Evolutionary conservation across 2,329 filamentous ascomycete species (phyloP).

Genomic region (Aspergillus persii): DNA sequence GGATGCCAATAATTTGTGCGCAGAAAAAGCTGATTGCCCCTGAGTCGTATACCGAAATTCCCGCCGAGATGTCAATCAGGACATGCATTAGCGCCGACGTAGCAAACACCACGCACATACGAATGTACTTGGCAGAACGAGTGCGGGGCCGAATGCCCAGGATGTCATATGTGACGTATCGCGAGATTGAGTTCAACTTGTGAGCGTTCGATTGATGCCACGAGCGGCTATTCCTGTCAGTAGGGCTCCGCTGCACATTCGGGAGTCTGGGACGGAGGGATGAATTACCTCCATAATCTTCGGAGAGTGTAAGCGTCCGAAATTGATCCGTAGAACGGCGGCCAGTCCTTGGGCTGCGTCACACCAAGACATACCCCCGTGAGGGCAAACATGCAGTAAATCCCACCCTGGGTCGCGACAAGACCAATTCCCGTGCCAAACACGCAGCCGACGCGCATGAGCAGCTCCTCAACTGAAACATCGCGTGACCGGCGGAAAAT

Average conservation of each 20-base stretch:
- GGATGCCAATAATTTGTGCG: slow-evolving; percentile 1
- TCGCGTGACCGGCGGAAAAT: not conserved
- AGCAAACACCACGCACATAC: not conserved
- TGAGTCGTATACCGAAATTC: not conserved
- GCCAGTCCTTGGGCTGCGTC: slow-evolving; percentile 4
- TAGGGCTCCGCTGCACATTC: not conserved
- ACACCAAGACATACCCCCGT: not conserved
- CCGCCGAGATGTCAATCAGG: slow-evolving; percentile 5
- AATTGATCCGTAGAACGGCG: slow-evolving; percentile 5
- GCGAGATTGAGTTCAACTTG: slow-evolving; percentile 2
- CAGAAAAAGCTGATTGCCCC: slow-evolving; percentile 4
- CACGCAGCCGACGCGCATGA: not conserved
- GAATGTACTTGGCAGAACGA: not conserved
- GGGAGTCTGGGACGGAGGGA: too few species aligned
- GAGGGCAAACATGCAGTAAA: slow-evolving; percentile 3
- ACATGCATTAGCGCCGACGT: slow-evolving; percentile 7
- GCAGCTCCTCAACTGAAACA: not conserved
- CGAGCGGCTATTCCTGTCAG: not conserved
- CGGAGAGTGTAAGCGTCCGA: slow-evolving; percentile 5
- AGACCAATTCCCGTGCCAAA: not conserved
- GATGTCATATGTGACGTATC: not conserved
- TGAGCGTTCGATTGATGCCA: slow-evolving; percentile 11
- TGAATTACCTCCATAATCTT: slow-evolving; percentile 5
- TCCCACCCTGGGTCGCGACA: not conserved
- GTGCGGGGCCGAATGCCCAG: not conserved